Conservation (phyloP, 345 rosid genomes). For the Corymbia maculata region DNA sequence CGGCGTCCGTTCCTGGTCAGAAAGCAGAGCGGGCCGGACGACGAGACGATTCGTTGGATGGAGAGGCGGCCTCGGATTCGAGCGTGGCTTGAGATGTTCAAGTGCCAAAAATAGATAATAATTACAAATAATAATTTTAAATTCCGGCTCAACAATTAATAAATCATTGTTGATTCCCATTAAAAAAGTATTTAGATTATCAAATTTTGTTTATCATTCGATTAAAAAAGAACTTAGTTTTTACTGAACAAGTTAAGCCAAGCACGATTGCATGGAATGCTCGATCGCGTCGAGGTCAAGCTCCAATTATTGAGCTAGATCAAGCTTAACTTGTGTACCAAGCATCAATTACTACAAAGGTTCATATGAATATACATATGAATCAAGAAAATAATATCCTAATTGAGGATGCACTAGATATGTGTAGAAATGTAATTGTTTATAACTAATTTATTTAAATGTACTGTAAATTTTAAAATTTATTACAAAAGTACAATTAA, state of each 20-base stretch:
- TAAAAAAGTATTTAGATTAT: neutral
- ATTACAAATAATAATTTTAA: accelerated
- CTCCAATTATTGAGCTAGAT: neutral
- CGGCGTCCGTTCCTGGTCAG: neutral
- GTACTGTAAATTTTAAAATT: neutral
- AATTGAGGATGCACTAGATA: neutral
- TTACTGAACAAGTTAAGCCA: neutral
- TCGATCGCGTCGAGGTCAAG: neutral
- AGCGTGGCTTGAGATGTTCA: neutral
- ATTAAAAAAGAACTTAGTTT: neutral
- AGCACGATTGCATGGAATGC: accelerated
- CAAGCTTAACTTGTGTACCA: neutral
- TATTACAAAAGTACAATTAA: accelerated
- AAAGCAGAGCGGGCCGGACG: neutral
- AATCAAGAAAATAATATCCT: neutral
- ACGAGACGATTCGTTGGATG: neutral
- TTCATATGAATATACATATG: neutral
- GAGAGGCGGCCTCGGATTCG: neutral
- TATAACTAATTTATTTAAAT: neutral
- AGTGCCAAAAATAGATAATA: neutral
- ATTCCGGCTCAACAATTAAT: neutral
- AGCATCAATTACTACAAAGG: neutral
- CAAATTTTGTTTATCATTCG: neutral
- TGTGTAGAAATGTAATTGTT: neutral
- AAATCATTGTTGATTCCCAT: neutral